Percentiles rank a stretch among this genome's conserved stretches.
phyloP scores from a whole-genome alignment of 306 rosid species.

The Vigna radiata region DNA sequence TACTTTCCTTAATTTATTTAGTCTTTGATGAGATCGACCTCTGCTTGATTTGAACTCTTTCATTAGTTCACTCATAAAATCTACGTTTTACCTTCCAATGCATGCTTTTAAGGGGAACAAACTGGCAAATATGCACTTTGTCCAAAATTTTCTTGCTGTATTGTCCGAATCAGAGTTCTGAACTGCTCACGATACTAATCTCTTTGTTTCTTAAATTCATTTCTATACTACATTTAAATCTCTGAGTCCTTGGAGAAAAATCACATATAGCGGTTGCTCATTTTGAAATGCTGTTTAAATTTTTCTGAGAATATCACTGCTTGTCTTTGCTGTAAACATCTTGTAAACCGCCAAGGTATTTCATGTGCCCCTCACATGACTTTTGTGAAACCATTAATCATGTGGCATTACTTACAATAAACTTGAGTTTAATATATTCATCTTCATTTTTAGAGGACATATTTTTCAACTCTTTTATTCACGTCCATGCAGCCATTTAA shows the following conservation, averaged over 20 bases:
- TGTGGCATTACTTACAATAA: conserved; percentile 7
- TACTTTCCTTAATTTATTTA: neutral
- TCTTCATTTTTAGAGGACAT: conserved; percentile 16
- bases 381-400: conserved; percentile 24
- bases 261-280: neutral
- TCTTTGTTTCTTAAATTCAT: conserved; percentile 4
- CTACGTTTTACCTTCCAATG: neutral
- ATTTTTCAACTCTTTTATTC: conserved; percentile 1
- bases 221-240: conserved; percentile 15
- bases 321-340: neutral
- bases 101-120: neutral
- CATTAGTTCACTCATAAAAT: neutral
- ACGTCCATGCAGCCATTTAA: conserved; percentile 59
- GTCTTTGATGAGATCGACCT: neutral
- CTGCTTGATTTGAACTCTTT: neutral
- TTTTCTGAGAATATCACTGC: neutral
- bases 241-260: neutral
- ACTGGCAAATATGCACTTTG: neutral
- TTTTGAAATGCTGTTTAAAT: neutral
- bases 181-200: neutral
- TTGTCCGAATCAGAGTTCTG: neutral
- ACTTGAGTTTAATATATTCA: conserved; percentile 1
- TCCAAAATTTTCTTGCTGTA: neutral
- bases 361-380: conserved; percentile 7
- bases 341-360: conserved; percentile 16